A percentile compares a stretch with the other conserved stretches of the same genome.
Evolutionary conservation across 441 rosid genomes (phyloP).

Genomic region (Jatropha podagrica): DNA sequence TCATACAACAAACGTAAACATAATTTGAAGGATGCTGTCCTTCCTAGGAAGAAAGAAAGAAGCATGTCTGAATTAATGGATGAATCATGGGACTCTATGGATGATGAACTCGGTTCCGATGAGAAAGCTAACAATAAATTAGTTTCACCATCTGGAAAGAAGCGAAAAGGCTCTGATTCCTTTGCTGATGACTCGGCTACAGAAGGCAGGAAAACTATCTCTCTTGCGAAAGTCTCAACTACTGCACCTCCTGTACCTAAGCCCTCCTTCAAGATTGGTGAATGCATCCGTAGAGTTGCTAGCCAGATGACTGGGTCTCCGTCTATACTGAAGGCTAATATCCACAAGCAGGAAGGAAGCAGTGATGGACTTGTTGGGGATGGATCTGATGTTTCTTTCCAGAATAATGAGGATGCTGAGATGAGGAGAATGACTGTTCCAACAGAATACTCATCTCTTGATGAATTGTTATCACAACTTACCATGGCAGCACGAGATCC

Average conservation of each 20-base stretch:
- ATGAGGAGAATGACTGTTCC: constrained; percentile 30
- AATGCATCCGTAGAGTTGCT: constrained; percentile 84
- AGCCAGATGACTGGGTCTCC: constrained; percentile 87
- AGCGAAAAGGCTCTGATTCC: constrained; percentile 38
- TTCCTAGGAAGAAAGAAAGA: constrained; percentile 50
- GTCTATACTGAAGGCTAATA: constrained; percentile 50
- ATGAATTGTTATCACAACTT: constrained; percentile 70
- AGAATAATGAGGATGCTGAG: constrained; percentile 41
- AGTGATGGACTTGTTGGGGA: constrained; percentile 35
- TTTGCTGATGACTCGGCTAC: constrained; percentile 36
- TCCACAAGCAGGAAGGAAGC: constrained; percentile 35
- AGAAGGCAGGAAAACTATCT: constrained; percentile 61
- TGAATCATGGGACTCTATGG: constrained; percentile 44
- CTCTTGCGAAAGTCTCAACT: constrained; percentile 59
- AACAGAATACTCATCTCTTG: constrained; percentile 56
- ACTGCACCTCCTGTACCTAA: constrained; percentile 34
- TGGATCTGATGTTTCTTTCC: constrained; percentile 36
- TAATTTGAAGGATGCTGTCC: constrained; percentile 53
- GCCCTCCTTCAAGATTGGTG: constrained; percentile 90
- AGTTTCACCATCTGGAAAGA: constrained; percentile 42
- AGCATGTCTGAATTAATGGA: constrained; percentile 48
- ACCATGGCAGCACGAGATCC: constrained; percentile 68
- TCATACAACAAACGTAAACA: constrained; percentile 55
- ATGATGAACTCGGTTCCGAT: constrained; percentile 47
- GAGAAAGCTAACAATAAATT: constrained; percentile 29